Conservation (phyloP, 768 basidiomycete species). For the Russula virescens region DNA sequence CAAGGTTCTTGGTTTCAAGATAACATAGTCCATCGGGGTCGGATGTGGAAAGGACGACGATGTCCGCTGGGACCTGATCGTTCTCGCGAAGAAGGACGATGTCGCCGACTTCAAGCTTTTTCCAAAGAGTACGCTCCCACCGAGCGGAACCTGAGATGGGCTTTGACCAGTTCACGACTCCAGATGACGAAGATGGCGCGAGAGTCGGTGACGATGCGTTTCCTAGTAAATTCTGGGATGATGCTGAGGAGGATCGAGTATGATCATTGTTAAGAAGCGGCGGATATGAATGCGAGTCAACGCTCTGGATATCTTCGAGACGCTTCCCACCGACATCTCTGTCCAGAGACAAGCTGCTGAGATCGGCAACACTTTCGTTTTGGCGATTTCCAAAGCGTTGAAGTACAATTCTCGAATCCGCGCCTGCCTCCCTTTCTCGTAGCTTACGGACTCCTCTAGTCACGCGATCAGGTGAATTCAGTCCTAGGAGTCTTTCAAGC, state of each 20-base stretch:
- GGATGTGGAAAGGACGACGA: slow-evolving; percentile 87
- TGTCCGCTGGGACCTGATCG: slow-evolving; percentile 95
- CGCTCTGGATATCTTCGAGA: slow-evolving; percentile 34
- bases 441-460: slow-evolving; percentile 82
- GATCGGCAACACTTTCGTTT: slow-evolving; percentile 32
- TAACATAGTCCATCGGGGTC: slow-evolving; percentile 91
- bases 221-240: slow-evolving; percentile 6
- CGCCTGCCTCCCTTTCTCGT: slow-evolving; percentile 70
- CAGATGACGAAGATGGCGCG: slow-evolving; percentile 30
- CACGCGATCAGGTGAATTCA: slow-evolving; percentile 68
- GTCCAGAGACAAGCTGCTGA: slow-evolving; percentile 22
- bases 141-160: slow-evolving; percentile 62
- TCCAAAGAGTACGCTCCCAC: slow-evolving; percentile 98
- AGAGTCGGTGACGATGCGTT: slow-evolving; percentile 9
- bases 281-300: slow-evolving; percentile 28
- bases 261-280: slow-evolving; percentile 18
- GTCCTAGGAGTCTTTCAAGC: slow-evolving; percentile 65
- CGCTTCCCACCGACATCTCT: slow-evolving; percentile 14
- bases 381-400: slow-evolving; percentile 36
- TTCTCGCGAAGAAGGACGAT: slow-evolving; percentile 85
- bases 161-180: slow-evolving; percentile 79
- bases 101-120: slow-evolving; percentile 98
- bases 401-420: slow-evolving; percentile 59
- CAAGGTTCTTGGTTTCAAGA: slow-evolving; percentile 96
- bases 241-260: slow-evolving; percentile 13